Conservation (phyloP, 2,329 filamentous ascomycete genomes). For the Coleophoma crateriformis region DNA sequence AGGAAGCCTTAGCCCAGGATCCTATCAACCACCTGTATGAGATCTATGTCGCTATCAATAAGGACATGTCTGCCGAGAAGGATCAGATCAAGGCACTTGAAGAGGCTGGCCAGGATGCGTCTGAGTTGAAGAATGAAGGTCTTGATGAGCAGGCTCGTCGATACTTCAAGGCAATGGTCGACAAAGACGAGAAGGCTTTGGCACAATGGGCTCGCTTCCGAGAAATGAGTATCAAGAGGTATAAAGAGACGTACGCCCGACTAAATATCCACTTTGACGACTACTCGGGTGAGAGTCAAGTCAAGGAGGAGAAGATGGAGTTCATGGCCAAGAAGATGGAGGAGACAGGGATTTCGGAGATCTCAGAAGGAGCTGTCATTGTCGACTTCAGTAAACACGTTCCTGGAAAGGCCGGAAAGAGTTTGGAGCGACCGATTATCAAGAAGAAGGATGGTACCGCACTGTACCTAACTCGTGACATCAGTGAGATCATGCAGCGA, state of each 20-base stretch:
- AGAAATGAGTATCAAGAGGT: conserved; percentile 60
- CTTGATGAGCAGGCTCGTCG: conserved; percentile 70
- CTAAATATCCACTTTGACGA: conserved; percentile 69
- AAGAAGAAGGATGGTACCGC: conserved; percentile 71
- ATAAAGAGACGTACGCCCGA: conserved; percentile 62
- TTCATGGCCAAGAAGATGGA: conserved; percentile 55
- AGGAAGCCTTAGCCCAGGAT: conserved; percentile 64
- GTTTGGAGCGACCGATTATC: conserved; percentile 64
- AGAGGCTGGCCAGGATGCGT: conserved; percentile 32
- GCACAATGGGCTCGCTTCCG: conserved; percentile 61
- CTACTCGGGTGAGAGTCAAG: conserved; percentile 70
- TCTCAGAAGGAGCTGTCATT: conserved; percentile 67
- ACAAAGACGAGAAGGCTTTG: conserved; percentile 55
- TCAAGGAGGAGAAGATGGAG: conserved; percentile 61
- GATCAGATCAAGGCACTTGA: conserved; percentile 50
- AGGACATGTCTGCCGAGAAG: conserved; percentile 57
- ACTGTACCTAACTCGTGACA: conserved; percentile 73
- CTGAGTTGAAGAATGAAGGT: conserved; percentile 45
- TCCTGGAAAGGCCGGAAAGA: conserved; percentile 61
- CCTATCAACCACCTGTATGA: conserved; percentile 80
- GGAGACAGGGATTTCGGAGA: conserved; percentile 59
- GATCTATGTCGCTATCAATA: conserved; percentile 73
- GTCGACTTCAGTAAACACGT: conserved; percentile 68
- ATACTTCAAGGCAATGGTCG: conserved; percentile 69
- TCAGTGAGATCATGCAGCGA: conserved; percentile 66